A percentile compares a stretch with the other conserved stretches of the same genome.
Evolutionary conservation across 768 basidiomycete species (phyloP).

Genomic region (Lentinus brumalis): DNA sequence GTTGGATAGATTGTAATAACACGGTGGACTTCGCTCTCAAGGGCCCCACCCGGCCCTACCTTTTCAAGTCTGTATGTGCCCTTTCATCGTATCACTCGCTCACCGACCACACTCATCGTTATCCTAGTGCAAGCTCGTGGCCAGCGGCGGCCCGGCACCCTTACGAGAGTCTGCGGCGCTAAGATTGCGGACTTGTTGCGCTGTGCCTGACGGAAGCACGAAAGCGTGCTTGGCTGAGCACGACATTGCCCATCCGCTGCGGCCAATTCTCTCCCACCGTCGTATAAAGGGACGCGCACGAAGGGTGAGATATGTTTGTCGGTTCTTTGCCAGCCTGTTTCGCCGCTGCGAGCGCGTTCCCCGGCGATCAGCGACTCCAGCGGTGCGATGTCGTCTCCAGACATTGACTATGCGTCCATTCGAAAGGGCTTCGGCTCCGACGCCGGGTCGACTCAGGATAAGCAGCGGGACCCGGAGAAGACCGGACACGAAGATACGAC

Average conservation of each 20-base stretch:
- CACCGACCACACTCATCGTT: no score
- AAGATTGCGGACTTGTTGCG: conserved; percentile 12
- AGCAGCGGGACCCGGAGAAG: conserved; percentile 2
- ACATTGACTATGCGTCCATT: neutral
- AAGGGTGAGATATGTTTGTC: no score
- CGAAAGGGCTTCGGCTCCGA: conserved; percentile 6
- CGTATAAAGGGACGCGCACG: no score
- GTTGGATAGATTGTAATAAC: no score
- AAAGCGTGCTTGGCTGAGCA: conserved; percentile 2
- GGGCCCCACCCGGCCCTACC: no score
- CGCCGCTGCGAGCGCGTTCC: neutral
- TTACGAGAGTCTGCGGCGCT: neutral
- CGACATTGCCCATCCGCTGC: neutral
- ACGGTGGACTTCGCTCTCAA: no score
- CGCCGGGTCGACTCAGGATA: conserved; percentile 2
- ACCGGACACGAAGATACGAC: neutral
- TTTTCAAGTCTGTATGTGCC: no score
- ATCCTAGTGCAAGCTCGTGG: no score
- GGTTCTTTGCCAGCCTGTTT: neutral
- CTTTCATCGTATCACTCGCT: no score
- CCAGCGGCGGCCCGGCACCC: neutral
- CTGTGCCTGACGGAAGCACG: conserved; percentile 17
- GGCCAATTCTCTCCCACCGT: no score
- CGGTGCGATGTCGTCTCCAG: neutral
- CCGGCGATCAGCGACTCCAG: neutral